Evolutionary conservation across 495 filamentous ascomycete species (phyloP), one percentile per base, ranked within the genome.

Genomic region (Penicillium cataractarum): DNA sequence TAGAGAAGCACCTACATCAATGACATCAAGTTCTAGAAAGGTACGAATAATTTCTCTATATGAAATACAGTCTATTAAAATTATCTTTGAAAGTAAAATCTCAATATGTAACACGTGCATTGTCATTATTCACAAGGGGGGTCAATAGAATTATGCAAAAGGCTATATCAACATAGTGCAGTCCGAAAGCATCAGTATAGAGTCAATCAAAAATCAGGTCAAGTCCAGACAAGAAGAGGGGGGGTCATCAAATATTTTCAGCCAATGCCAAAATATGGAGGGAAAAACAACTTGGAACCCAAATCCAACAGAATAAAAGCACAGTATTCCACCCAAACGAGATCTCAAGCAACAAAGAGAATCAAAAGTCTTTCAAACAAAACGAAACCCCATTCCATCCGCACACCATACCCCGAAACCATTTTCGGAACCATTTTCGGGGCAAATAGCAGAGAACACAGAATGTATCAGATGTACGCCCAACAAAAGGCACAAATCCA

Each of bases 371-470:
- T 17, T 53, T 13, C 53, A 32, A 58, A 49, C 51, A 26, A 56
- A 37, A 61, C 40, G 53, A 27, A 39, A 55, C 49, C 59, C 60
- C 48, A 63, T 51, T 61, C 66, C 61, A 71, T 58, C 61, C 55
- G 56, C 63, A 62, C 57, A 63, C 62, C 62, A 71, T 58, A n/a
- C 61, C 19, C 55, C 44, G 46, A 66, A 57, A 69, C 66, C 61
- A 54, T 19, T n/a, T n/a, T n/a, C 29, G 29, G 7, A 7, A 31
- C 29, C 29, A 31, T 31, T n/a, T 46, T 62, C 35, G 13, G 13
- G 60, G 63, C 46, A 65, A 65, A 60, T 64, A 59, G 61, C 56
- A 71, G 54, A 68, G 60, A 63, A 68, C 65, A 42, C 62, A 42
- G 52, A 37, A 69, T 64, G 46, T 51, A 70, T 65, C 50, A 58